phyloP scores from a whole-genome alignment of 768 basidiomycete species.

The Agrocybe pediades region DNA sequence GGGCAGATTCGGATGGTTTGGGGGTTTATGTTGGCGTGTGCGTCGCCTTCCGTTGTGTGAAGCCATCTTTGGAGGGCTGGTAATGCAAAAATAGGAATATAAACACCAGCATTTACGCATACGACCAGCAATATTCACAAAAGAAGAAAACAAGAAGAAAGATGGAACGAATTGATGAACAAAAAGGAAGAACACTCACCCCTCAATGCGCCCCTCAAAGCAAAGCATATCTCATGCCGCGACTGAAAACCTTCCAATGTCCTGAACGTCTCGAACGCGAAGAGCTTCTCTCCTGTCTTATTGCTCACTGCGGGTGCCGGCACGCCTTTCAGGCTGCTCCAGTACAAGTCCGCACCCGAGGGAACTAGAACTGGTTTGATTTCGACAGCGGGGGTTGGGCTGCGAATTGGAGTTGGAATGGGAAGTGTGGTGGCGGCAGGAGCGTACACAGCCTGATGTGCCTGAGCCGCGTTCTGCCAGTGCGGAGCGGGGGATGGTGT shows the following conservation, averaged over 20 bases:
- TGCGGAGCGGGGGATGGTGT: too few relatives aligned
- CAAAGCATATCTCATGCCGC: not conserved
- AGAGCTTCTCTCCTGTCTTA: not conserved
- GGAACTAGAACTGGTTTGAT: too few relatives aligned
- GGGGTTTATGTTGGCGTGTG: not conserved
- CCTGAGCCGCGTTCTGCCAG: too few relatives aligned
- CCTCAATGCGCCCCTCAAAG: not conserved
- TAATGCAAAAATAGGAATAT: too few relatives aligned
- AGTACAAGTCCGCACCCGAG: not conserved
- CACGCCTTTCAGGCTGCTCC: not conserved
- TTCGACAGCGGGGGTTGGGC: too few relatives aligned
- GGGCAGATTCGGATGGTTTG: not conserved
- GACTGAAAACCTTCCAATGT: not conserved
- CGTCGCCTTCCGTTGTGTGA: not conserved
- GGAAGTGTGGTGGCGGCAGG: too few relatives aligned
- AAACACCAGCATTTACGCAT: too few relatives aligned
- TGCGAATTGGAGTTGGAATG: too few relatives aligned
- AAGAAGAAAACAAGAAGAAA: too few relatives aligned
- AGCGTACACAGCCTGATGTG: too few relatives aligned
- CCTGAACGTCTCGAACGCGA: not conserved
- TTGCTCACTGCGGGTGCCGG: not conserved
- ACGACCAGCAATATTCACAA: too few relatives aligned
- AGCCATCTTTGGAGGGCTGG: not conserved
- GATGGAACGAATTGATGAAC: not conserved
- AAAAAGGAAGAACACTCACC: not conserved